Evolutionary conservation across 331 rosid species (phyloP).

Genomic region (Spiraea crenata): DNA sequence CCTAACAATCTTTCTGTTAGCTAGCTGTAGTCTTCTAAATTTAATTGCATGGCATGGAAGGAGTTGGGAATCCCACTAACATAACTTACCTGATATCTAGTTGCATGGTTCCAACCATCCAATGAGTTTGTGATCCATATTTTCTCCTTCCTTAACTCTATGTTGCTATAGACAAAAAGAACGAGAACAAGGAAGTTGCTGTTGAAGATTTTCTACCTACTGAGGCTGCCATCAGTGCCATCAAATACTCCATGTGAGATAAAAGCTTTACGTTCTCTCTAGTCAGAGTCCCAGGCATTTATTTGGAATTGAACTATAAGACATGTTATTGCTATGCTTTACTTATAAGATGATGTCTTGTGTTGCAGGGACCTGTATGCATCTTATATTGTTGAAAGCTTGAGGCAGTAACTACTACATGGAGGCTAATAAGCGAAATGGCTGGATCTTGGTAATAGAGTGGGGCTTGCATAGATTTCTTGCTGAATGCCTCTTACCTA

Average conservation of each 20-base stretch:
- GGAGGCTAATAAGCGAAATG: constrained; percentile 19
- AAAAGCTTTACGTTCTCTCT: constrained; percentile 7
- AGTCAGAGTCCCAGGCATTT: not conserved
- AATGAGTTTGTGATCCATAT: not conserved
- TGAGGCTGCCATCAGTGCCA: constrained; percentile 74
- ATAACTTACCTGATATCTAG: not conserved
- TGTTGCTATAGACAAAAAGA: constrained; percentile 74
- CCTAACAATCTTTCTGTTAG: not conserved
- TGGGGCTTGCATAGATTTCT: constrained; percentile 4
- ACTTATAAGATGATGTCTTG: constrained; percentile 4
- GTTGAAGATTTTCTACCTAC: constrained; percentile 94
- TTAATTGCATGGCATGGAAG: not conserved
- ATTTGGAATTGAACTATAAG: not conserved
- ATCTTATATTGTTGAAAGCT: constrained; percentile 84
- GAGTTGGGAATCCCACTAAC: not conserved
- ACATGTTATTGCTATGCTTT: not conserved
- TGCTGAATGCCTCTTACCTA: constrained; percentile 14
- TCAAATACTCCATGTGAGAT: constrained; percentile 85
- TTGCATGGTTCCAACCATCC: too few species aligned
- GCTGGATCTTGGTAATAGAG: constrained; percentile 5
- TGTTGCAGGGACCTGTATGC: constrained; percentile 87
- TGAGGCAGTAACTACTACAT: constrained; percentile 63
- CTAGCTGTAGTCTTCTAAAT: not conserved
- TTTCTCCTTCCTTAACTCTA: constrained; percentile 43
- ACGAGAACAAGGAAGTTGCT: constrained; percentile 89